A percentile compares a stretch with the other conserved stretches of the same genome.
These are phyloP conservation scores for Dothideomycetes sp. DNA, from an alignment of 2,329 filamentous ascomycete species.

Conservation along the genomic window DNA sequence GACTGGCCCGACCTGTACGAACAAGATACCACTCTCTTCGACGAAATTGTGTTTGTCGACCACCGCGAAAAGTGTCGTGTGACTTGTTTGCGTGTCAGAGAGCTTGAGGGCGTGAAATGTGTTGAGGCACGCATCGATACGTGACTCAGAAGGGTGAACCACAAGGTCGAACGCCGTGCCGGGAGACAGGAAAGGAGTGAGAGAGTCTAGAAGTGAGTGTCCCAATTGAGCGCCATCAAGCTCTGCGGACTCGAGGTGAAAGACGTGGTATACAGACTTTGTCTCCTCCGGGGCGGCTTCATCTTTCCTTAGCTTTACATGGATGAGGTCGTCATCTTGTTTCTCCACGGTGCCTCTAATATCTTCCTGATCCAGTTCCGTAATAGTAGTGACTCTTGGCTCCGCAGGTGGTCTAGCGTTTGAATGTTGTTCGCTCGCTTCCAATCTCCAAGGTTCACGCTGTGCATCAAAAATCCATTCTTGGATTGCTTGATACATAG, in stretches of 20 bases:
- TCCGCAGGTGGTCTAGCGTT: neutral
- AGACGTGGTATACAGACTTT: slow-evolving; percentile 1
- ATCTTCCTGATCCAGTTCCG: neutral
- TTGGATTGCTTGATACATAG: slow-evolving; percentile 3
- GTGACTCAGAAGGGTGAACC: neutral
- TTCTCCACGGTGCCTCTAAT: neutral
- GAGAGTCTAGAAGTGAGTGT: neutral
- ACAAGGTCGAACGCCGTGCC: slow-evolving; percentile 1
- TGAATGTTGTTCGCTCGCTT: slow-evolving; percentile 7
- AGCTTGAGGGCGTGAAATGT: neutral
- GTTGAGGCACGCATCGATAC: slow-evolving; percentile 3
- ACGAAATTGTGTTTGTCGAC: slow-evolving; percentile 1
- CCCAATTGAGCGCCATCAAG: neutral
- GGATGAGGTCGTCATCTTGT: neutral
- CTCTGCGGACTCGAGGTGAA: slow-evolving; percentile 1
- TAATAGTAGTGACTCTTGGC: slow-evolving; percentile 2
- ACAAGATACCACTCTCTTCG: neutral
- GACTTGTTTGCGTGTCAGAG: neutral
- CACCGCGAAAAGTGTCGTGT: neutral
- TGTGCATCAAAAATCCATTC: slow-evolving; percentile 2
- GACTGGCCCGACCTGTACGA: neutral
- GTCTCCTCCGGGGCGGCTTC: neutral
- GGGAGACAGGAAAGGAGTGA: slow-evolving; percentile 1
- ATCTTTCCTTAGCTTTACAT: slow-evolving; percentile 1
- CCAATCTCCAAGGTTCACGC: slow-evolving; percentile 4